Percentiles rank a stretch among this genome's conserved stretches.
phyloP scores from a whole-genome alignment of 1,139 yeast species.

The Saccharomyces uvarum region DNA sequence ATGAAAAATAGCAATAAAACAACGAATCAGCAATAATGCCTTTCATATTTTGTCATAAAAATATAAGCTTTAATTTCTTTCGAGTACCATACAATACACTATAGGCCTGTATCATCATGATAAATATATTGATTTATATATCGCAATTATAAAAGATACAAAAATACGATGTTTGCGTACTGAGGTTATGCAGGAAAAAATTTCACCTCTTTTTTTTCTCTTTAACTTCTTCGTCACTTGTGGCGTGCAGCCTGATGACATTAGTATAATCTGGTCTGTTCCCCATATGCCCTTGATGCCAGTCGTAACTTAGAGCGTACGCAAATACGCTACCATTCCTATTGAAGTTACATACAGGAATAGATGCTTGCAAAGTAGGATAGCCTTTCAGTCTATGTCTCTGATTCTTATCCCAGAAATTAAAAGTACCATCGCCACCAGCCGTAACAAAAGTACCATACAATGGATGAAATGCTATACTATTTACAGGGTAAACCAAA shows the following conservation, averaged over 20 bases:
- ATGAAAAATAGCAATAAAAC: not conserved
- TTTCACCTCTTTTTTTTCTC: slow-evolving; percentile 51
- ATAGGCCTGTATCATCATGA: not conserved
- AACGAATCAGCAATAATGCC: too few species aligned
- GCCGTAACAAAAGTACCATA: slow-evolving; percentile 91
- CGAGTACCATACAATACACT: not conserved
- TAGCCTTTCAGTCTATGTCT: slow-evolving; percentile 80
- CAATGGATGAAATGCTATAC: slow-evolving; percentile 78
- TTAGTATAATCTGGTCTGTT: slow-evolving; percentile 72
- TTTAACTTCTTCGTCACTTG: slow-evolving; percentile 79
- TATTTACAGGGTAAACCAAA: slow-evolving; percentile 70
- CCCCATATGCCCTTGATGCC: slow-evolving; percentile 83
- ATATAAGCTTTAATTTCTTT: not conserved
- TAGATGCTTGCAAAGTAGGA: slow-evolving; percentile 63
- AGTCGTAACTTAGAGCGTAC: slow-evolving; percentile 87
- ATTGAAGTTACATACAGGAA: slow-evolving; percentile 75
- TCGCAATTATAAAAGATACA: not conserved
- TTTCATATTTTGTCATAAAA: too few species aligned
- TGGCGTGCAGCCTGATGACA: slow-evolving; percentile 72
- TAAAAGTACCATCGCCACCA: slow-evolving; percentile 89
- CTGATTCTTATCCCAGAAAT: slow-evolving; percentile 95
- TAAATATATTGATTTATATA: not conserved
- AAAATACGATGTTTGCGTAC: not conserved
- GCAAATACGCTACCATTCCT: slow-evolving; percentile 80
- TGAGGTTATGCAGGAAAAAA: not conserved